A percentile compares a stretch with the other conserved stretches of the same genome.
These are phyloP conservation scores for Umbilicus rupestris DNA, from an alignment of 164 flowering plant species.

Conservation along the genomic window DNA sequence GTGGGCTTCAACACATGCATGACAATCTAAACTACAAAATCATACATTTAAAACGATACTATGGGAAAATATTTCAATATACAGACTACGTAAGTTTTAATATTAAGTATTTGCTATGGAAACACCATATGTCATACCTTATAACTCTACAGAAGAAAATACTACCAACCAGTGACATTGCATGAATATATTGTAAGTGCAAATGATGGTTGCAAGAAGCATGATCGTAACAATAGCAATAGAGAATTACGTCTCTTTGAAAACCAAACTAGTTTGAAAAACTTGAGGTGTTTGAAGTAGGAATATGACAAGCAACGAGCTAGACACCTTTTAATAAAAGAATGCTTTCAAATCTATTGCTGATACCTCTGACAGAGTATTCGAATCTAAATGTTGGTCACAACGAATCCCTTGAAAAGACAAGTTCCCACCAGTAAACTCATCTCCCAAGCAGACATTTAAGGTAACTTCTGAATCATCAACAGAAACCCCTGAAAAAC, in stretches of 20 bases:
- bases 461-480: not conserved
- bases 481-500: not conserved
- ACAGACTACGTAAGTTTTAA: not conserved
- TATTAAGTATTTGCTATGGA: too few relatives aligned
- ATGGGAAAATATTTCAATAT: not conserved
- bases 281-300: not conserved
- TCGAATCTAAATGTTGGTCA: not conserved
- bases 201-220: too few relatives aligned
- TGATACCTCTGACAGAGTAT: conserved; percentile 1
- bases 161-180: too few relatives aligned
- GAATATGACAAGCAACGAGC: not conserved
- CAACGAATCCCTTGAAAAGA: conserved; percentile 1
- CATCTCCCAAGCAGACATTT: not conserved
- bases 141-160: too few relatives aligned
- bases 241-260: not conserved
- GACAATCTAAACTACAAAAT: not conserved
- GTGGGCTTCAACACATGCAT: not conserved
- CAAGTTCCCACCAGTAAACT: conserved; percentile 1
- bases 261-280: not conserved
- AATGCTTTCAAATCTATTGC: not conserved
- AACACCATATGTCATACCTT: too few relatives aligned
- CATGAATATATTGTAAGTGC: too few relatives aligned
- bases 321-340: not conserved
- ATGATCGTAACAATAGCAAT: too few relatives aligned
- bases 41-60: too few relatives aligned